Percentiles rank a stretch among this genome's conserved stretches.
Conservation (phyloP, 768 basidiomycete species). For the Boletus insuetus region DNA sequence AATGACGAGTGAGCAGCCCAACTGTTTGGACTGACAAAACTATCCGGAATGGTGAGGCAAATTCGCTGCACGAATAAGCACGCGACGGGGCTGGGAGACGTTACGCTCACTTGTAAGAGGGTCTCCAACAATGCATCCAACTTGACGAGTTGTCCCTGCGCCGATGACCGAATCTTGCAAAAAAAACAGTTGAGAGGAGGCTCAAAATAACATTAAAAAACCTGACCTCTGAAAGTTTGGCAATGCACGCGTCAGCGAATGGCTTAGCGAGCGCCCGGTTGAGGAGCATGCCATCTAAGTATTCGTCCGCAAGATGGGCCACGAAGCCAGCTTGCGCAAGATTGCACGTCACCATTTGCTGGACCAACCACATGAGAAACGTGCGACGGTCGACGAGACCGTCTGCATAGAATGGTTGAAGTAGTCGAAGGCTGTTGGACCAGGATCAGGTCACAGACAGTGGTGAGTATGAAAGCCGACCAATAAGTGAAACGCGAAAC, state of each 20-base stretch:
- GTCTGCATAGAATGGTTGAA: conserved; percentile 77
- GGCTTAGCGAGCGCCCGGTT: conserved; percentile 69
- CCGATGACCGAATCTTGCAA: conserved; percentile 52
- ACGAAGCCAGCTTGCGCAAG: conserved; percentile 80
- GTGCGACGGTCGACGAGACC: conserved; percentile 77
- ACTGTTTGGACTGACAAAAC: conserved; percentile 68
- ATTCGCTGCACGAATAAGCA: conserved; percentile 45
- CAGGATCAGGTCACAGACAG: neutral
- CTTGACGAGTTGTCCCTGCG: conserved; percentile 52
- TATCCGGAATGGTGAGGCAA: conserved; percentile 70
- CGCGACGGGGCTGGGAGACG: neutral
- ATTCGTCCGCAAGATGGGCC: conserved; percentile 74
- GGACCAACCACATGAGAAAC: conserved; percentile 76
- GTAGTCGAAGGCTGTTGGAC: conserved; percentile 54
- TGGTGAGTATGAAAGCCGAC: conserved; percentile 35
- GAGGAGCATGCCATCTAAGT: conserved; percentile 63
- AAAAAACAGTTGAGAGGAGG: conserved; percentile 1
- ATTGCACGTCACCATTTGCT: conserved; percentile 74
- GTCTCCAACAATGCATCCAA: conserved; percentile 53
- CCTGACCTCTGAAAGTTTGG: conserved; percentile 63
- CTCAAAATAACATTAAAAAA: neutral
- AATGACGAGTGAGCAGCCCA: conserved; percentile 56
- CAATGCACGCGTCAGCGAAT: conserved; percentile 68
- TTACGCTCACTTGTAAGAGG: conserved; percentile 55
- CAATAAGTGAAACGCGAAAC: conserved; percentile 76